Conservation (phyloP, 495 filamentous ascomycete species). For the Staphylotrichum longicolle region DNA sequence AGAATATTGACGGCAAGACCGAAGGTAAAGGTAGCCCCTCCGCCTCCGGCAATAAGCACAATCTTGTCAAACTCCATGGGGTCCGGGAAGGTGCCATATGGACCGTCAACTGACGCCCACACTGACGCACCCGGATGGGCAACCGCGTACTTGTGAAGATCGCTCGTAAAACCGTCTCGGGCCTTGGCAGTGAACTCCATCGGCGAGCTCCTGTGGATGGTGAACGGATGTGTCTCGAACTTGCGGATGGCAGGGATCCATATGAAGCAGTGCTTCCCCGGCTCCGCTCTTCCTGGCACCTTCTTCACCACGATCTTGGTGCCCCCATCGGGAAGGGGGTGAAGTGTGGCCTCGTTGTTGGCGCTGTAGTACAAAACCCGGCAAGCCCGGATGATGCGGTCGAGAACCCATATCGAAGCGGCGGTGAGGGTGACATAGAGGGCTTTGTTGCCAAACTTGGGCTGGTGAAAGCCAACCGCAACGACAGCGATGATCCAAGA, state of each 20-base stretch:
- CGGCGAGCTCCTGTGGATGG: constrained; percentile 51
- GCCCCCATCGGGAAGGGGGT: constrained; percentile 55
- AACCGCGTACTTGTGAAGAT: constrained; percentile 50
- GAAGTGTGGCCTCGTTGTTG: constrained; percentile 56
- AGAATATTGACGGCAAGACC: constrained; percentile 52
- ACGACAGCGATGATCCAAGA: constrained; percentile 53
- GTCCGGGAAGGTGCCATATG: constrained; percentile 57
- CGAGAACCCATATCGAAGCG: constrained; percentile 49
- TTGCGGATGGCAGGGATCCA: constrained; percentile 58
- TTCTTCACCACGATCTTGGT: constrained; percentile 56
- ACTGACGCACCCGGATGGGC: constrained; percentile 48
- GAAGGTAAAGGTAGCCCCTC: constrained; percentile 58
- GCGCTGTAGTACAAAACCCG: constrained; percentile 49
- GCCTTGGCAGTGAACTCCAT: constrained; percentile 56
- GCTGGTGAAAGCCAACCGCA: constrained; percentile 54
- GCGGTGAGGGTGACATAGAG: constrained; percentile 47
- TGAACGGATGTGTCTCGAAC: constrained; percentile 62
- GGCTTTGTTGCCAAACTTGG: constrained; percentile 40
- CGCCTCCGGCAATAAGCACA: constrained; percentile 58
- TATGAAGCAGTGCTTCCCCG: constrained; percentile 61
- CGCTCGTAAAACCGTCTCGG: constrained; percentile 57
- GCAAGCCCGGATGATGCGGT: constrained; percentile 50
- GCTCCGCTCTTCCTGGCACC: constrained; percentile 40
- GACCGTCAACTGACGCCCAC: constrained; percentile 55
- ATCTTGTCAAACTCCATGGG: constrained; percentile 57